A percentile compares a stretch with the other conserved stretches of the same genome.
phyloP scores from a whole-genome alignment of 805 yeast genomes.

The Zygoascus flipseniorum region DNA sequence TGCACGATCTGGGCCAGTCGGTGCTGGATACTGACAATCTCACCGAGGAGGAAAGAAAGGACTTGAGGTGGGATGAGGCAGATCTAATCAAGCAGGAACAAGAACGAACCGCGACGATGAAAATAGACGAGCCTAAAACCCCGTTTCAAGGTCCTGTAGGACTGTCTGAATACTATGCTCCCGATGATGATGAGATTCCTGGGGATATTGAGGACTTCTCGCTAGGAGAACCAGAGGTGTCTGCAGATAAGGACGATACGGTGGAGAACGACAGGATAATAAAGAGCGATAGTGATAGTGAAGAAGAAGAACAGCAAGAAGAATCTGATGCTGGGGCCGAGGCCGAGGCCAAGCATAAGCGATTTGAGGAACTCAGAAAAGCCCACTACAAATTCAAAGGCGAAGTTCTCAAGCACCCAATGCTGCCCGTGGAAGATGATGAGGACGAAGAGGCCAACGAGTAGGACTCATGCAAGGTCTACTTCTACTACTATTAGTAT shows the following conservation, averaged over 20 bases:
- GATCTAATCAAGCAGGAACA: conserved; percentile 68
- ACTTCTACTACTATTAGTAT: neutral
- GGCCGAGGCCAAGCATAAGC: conserved; percentile 53
- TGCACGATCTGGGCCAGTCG: conserved; percentile 20
- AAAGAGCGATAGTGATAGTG: conserved; percentile 20
- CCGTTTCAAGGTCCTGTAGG: conserved; percentile 84
- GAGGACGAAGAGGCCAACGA: conserved; percentile 13
- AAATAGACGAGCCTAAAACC: conserved; percentile 90
- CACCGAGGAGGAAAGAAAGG: conserved; percentile 2
- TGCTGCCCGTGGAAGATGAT: conserved; percentile 21
- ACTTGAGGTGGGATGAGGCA: conserved; percentile 74
- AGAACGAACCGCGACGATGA: conserved; percentile 65
- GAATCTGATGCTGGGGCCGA: conserved; percentile 36
- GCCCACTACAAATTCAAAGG: conserved; percentile 56
- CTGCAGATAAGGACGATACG: conserved; percentile 13
- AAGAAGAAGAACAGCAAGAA: conserved; percentile 31
- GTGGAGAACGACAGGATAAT: conserved; percentile 21
- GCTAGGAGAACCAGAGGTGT: conserved; percentile 25
- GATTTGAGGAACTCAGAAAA: conserved; percentile 73
- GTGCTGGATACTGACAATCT: conserved; percentile 20
- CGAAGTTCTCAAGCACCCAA: conserved; percentile 20
- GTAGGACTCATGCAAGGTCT: neutral
- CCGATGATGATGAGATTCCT: conserved; percentile 44
- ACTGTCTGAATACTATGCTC: conserved; percentile 69
- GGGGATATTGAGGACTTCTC: conserved; percentile 21